A percentile compares a stretch with the other conserved stretches of the same genome.
These are phyloP conservation scores for Puya raimondii DNA, from an alignment of 176 grass and related monocot species.

Conservation along the genomic window DNA sequence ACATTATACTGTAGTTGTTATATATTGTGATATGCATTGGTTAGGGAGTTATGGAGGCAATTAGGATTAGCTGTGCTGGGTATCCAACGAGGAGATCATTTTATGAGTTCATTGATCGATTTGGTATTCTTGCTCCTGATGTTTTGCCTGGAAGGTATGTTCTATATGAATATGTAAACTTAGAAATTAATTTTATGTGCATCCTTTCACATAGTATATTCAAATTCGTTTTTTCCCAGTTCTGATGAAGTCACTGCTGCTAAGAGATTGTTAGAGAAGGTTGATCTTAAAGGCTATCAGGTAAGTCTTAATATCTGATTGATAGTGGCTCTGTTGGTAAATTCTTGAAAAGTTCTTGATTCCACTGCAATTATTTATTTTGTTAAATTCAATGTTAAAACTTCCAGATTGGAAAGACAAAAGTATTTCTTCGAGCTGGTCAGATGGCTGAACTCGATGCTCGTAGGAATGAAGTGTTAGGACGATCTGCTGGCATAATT, in stretches of 20 bases:
- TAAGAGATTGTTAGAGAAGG: slow-evolving; percentile 64
- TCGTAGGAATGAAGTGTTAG: slow-evolving; percentile 84
- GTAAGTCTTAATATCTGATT: slow-evolving; percentile 14
- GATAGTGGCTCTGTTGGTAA: neutral
- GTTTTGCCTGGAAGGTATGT: slow-evolving; percentile 78
- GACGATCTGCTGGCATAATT: slow-evolving; percentile 72
- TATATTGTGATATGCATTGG: neutral
- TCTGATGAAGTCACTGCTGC: slow-evolving; percentile 71
- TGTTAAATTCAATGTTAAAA: slow-evolving; percentile 17
- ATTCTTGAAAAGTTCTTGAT: neutral
- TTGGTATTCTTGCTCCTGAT: slow-evolving; percentile 87
- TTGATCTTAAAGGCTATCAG: slow-evolving; percentile 89
- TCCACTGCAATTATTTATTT: neutral
- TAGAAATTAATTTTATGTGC: slow-evolving; percentile 6
- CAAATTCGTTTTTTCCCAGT: slow-evolving; percentile 23
- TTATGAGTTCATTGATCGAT: slow-evolving; percentile 85
- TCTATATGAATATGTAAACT: slow-evolving; percentile 11
- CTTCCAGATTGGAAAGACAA: slow-evolving; percentile 89
- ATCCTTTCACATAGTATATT: neutral
- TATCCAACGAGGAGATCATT: slow-evolving; percentile 97
- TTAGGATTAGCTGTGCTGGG: slow-evolving; percentile 94
- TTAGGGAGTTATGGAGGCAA: slow-evolving; percentile 98
- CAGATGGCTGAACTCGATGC: slow-evolving; percentile 99
- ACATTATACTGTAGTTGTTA: neutral
- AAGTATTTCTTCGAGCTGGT: slow-evolving; percentile 94